Evolutionary conservation across 2,329 filamentous ascomycete genomes (phyloP).

Genomic region (Thyridium curvatum): DNA sequence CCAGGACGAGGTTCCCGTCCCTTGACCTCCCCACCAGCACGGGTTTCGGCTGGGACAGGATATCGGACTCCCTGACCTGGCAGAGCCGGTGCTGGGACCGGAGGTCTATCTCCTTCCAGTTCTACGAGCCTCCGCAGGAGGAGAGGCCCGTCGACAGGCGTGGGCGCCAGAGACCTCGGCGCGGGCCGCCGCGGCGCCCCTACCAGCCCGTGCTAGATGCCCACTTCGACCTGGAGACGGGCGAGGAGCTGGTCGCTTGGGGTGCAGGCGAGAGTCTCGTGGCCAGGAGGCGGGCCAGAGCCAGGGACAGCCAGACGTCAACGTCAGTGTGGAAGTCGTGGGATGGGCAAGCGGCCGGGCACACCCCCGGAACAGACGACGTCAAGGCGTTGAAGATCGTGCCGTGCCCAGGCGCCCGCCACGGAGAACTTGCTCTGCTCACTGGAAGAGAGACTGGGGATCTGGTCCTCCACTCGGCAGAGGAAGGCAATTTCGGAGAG

Average conservation of each 20-base stretch:
- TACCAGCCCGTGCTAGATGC: conserved; percentile 45
- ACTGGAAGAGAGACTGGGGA: conserved; percentile 45
- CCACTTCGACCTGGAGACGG: conserved; percentile 23
- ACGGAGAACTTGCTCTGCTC: conserved; percentile 26
- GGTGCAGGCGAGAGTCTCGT: conserved; percentile 46
- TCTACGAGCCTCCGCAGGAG: conserved; percentile 15
- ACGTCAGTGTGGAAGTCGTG: conserved; percentile 19
- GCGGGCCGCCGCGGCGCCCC: conserved; percentile 13
- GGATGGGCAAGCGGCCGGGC: conserved; percentile 33
- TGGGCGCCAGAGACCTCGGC: conserved; percentile 20
- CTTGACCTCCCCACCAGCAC: conserved; percentile 22
- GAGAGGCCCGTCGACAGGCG: conserved; percentile 13
- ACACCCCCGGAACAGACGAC: conserved; percentile 39
- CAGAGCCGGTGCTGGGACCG: conserved; percentile 48
- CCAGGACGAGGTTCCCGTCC: conserved; percentile 35
- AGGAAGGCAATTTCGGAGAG: conserved; percentile 24
- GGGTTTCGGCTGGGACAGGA: conserved; percentile 22
- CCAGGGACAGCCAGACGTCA: conserved; percentile 8
- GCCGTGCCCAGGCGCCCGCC: conserved; percentile 16
- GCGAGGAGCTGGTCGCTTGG: conserved; percentile 41
- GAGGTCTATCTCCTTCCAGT: conserved; percentile 32
- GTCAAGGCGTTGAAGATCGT: conserved; percentile 40
- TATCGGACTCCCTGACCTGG: conserved; percentile 41
- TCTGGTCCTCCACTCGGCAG: conserved; percentile 35
- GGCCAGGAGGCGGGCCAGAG: conserved; percentile 26